Base-by-base conservation (phyloP, 75 land plant species). In the Ceratopteris richardii region DNA sequence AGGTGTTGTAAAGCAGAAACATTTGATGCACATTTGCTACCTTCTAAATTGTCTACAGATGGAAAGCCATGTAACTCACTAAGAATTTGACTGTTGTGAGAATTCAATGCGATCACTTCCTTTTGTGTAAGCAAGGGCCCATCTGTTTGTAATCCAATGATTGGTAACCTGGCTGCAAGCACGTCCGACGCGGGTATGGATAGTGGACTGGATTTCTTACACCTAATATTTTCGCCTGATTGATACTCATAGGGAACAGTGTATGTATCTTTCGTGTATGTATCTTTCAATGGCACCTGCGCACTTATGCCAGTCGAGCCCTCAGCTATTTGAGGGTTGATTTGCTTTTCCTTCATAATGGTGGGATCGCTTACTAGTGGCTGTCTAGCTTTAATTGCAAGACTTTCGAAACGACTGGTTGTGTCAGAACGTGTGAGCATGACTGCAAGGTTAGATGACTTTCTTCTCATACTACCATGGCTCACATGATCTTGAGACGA, bases 71-170 rank as follows among this genome's bases (percentile, higher is more conserved):
- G 47, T 13, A n/a, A 37, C 57, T 59, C 53, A 42, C 29, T 57
- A 14, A 13, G 21, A 27, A 33, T 58, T 4, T 14, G 47, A 29
- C 55, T 19, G 33, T 33, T 33, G 47, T 40, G 29, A 18, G 42
- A 21, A 7, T 51, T 10, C 17, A 42, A 44, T 26, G 48, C 29
- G 7, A 19, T 28, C 7, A 14, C 39, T 17, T 71, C 78, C 27
- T 58, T 54, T 30, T 59, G 62, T n/a, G 76, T 77, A 12, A 79
- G 67, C 55, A 87, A 51, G 61, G 93, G 93, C 10, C 97, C 88
- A 78, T 91, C 97, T 29, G 82, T 87, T 29, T 76, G 57, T 24
- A 74, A 12, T 22, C 31, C 20, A 43, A 62, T 54, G 20, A 53
- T 26, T 5, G 24, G 24, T 54, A 44, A 40, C 46, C 42, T 68